Conservation (phyloP, 140 eudicot genomes). For the Anethum foeniculum region DNA sequence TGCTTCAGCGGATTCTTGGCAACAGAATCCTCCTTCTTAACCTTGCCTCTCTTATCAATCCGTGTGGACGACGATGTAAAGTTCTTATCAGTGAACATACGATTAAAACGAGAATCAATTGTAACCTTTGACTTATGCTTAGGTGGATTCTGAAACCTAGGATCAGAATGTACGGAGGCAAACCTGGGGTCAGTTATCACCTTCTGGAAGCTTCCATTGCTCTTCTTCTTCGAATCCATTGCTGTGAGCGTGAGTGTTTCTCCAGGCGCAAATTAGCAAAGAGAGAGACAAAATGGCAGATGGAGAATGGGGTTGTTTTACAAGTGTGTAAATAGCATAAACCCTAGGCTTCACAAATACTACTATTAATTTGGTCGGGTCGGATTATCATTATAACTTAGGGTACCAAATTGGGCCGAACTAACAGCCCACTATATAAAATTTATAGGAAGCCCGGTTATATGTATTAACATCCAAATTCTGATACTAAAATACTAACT, state of each 20-base stretch:
- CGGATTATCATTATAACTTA: background rate
- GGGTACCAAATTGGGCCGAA: background rate
- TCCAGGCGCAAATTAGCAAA: background rate
- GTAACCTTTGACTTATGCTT: constrained; percentile 46
- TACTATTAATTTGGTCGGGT: background rate
- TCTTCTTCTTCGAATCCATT: background rate
- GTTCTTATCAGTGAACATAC: constrained; percentile 55
- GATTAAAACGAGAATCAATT: constrained; percentile 67
- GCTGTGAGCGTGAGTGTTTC: background rate
- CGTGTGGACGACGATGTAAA: constrained; percentile 51
- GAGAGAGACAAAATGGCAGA: background rate
- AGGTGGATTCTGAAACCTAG: constrained; percentile 67
- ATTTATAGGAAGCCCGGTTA: too few relatives aligned
- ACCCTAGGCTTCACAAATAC: background rate
- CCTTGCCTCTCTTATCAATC: constrained; percentile 74
- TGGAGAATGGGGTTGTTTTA: background rate
- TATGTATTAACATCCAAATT: too few relatives aligned
- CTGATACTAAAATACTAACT: too few relatives aligned
- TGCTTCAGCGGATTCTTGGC: constrained; percentile 39
- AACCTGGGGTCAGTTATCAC: constrained; percentile 58
- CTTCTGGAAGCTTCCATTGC: constrained; percentile 12
- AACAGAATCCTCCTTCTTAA: constrained; percentile 20
- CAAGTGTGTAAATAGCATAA: background rate
- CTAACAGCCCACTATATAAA: too few relatives aligned
- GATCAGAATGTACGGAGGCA: constrained; percentile 56